Percentiles rank a stretch among this genome's conserved stretches.
These are phyloP conservation scores for Bipolaris victoriae DNA, from an alignment of 2,329 filamentous ascomycete species.

Conservation along the genomic window DNA sequence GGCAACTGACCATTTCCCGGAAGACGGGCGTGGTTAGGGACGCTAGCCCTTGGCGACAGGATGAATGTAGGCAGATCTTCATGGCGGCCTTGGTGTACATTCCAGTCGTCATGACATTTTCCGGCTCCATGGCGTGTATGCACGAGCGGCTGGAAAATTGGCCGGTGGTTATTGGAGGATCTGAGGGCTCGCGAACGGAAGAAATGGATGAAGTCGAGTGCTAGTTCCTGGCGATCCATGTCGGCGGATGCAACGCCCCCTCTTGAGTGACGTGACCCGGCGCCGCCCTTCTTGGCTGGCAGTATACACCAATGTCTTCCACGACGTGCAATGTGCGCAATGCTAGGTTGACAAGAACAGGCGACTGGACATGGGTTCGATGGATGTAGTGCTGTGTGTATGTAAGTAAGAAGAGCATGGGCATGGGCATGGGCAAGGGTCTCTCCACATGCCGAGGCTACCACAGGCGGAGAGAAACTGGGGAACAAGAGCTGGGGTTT, in stretches of 20 bases:
- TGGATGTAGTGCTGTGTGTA: background rate
- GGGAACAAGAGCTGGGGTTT: slow-evolving; percentile 11
- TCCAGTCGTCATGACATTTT: slow-evolving; percentile 11
- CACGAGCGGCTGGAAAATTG: slow-evolving; percentile 5
- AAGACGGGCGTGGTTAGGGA: slow-evolving; percentile 7
- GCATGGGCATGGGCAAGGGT: background rate
- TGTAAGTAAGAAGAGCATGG: background rate
- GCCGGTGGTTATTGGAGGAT: slow-evolving; percentile 33
- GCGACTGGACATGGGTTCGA: background rate
- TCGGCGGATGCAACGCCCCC: slow-evolving; percentile 15
- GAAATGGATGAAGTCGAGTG: slow-evolving; percentile 20
- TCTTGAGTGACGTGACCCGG: slow-evolving; percentile 13
- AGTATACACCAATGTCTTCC: background rate
- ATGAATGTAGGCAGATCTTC: slow-evolving; percentile 14
- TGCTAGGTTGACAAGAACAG: too few species aligned
- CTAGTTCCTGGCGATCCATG: slow-evolving; percentile 24
- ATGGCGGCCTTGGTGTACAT: background rate
- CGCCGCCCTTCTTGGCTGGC: slow-evolving; percentile 3
- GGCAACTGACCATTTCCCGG: slow-evolving; percentile 1
- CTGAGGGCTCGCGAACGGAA: slow-evolving; percentile 25
- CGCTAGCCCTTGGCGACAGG: slow-evolving; percentile 16
- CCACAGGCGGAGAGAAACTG: slow-evolving; percentile 1
- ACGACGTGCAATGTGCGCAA: too few species aligned
- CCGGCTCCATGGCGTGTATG: slow-evolving; percentile 7
- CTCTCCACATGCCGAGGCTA: slow-evolving; percentile 16